Base-by-base conservation (phyloP, 1,284 basidiomycete species). In the Trichosporon inkin region DNA sequence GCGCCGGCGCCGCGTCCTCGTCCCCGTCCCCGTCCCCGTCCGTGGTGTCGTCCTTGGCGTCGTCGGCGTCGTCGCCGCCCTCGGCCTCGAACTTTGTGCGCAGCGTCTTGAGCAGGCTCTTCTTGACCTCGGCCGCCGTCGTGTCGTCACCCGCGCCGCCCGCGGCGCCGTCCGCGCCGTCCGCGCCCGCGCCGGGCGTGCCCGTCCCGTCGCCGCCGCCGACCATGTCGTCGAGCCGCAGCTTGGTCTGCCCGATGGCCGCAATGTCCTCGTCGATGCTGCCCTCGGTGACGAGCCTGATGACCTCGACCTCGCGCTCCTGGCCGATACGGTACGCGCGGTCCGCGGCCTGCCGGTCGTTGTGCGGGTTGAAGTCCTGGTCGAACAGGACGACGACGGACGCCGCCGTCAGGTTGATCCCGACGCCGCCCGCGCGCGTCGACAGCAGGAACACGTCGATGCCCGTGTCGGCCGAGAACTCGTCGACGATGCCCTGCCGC, bases 241-340 rank as follows among this genome's bases (percentile, higher is more conserved):
- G 81, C 79, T 97, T 97, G 38, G 91, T 92, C 76, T 88, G 82
- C 3, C 92, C 93, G 14, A 96, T 84, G n/a, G 83, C 84, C 28
- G 92, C 79, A 84, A 97, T 97, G 74, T 96, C 92, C 77, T 97
- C 94, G 69, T 98, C 95, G 64, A 99, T 97, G 1, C 92, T 94
- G 13, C 87, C 90, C 62, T 85, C 86, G 1, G 90, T 88, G 68
- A 98, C 90, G n/a, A 99, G 82, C 74, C 94, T 96, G 72, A 97
- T 86, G 4, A 99, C 77, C 63, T 79, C 74, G 39, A 77, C 77
- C 56, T 71, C 68, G 55, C 72, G 70, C 47, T 77, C 76, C 68
- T 78, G 77, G 38, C 77, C 78, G 68, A 99, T 97, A n/a, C 96
- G 88, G 75, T 98, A 99, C 28, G 93, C 93, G 37, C 96, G 87